Evolutionary conservation across 2,329 filamentous ascomycete species (phyloP), one percentile per base, ranked within the genome.

Genomic region (Aspergillus melleus): DNA sequence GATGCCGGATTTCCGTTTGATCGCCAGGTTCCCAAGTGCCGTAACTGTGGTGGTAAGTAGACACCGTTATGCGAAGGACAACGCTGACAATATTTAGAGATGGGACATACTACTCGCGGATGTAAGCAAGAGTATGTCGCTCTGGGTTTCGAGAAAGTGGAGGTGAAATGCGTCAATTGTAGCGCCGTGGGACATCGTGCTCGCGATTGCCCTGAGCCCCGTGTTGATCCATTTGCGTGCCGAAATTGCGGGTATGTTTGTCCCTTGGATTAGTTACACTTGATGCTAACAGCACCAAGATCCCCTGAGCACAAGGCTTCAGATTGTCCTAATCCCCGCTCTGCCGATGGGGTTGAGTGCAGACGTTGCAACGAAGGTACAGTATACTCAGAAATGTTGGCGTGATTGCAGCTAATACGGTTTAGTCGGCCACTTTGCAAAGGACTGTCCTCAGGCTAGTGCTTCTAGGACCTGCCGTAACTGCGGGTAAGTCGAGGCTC

Each of bases 141-240:
- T 22, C 61, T 16, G 1, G 36, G 19, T 14, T 42, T 67, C 6
- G 78, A 80, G 22, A 76, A 74, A 51, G 68, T 78, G 19, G 74
- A 77, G 52, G 77, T 85, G 60, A 79, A 78, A 51, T 86, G 83
- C 67, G 74, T 76, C 57, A 82, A 83, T 62, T 86, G 82, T 65
- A 72, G 69, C 20, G 73, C 75, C 24, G 54, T 71, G 16, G 81
- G 81, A 19, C 81, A 84, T 65, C 79, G 80, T 62, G 77, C 76
- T 64, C 81, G 81, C 54, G 80, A 83, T 61, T 83, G 80, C 65
- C 65, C 69, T 9, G 67, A 77, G 57, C 54, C 68, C 20, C 79
- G 78, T 52, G 67, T 65, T 49, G 72, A 76, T 61, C 72, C 68
- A 54, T 74, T 69, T 55, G 73, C 75, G 29, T 86, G 83, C 71